These are phyloP conservation scores for Xerophyta viscosa DNA, from an alignment of 106 monocot species.

Conservation along the genomic window DNA sequence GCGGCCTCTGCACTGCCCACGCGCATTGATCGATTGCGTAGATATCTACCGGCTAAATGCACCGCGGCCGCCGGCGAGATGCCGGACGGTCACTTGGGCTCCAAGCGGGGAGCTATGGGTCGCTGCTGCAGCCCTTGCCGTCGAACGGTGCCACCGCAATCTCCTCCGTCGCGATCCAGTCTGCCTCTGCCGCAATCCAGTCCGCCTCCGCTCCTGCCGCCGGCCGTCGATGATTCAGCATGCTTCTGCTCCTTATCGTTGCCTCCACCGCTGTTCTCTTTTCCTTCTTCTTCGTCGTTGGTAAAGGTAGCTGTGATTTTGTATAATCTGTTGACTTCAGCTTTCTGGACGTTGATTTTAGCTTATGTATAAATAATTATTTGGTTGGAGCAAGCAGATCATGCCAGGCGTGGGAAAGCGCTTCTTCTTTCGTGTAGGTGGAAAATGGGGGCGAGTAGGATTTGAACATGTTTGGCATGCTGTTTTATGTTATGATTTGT, in stretches of 20 bases:
- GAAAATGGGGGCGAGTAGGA: too few relatives aligned
- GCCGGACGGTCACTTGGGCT: constrained; percentile 20
- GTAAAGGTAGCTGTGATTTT: constrained; percentile 11
- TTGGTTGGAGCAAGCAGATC: too few relatives aligned
- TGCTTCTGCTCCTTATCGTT: constrained; percentile 15
- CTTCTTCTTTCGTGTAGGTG: too few relatives aligned
- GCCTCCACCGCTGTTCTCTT: constrained; percentile 20
- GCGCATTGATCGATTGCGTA: not conserved
- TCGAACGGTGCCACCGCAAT: not conserved
- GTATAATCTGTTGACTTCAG: not conserved
- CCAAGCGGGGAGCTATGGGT: constrained; percentile 26
- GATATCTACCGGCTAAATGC: not conserved
- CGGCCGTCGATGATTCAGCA: constrained; percentile 12
- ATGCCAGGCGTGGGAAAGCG: too few relatives aligned
- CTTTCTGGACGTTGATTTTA: not conserved
- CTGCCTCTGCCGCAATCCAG: not conserved
- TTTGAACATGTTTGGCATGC: too few relatives aligned
- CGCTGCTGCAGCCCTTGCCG: constrained; percentile 13
- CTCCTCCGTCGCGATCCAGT: constrained; percentile 3
- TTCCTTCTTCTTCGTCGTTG: constrained; percentile 11
- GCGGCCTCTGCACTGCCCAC: too few relatives aligned
- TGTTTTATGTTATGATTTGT: too few relatives aligned
- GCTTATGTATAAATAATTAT: not conserved
- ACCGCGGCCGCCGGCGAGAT: not conserved
- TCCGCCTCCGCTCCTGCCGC: constrained; percentile 5